These are phyloP conservation scores for Podila clonocystis DNA, from an alignment of 192 early-diverging fungal genomes.

Conservation along the genomic window DNA sequence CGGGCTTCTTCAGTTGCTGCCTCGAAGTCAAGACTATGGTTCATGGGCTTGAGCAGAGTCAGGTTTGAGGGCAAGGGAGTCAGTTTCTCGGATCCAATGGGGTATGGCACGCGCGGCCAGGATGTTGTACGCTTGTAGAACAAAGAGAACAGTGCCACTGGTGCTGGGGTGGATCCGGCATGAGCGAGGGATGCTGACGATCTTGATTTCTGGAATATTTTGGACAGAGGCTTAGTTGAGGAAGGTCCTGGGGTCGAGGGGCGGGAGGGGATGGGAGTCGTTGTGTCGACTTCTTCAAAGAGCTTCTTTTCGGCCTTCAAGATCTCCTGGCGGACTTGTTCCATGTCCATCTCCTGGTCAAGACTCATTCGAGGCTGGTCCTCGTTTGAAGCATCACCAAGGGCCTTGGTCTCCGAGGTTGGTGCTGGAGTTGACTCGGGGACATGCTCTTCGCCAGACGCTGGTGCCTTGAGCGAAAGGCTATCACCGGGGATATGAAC, in stretches of 20 bases:
- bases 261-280: constrained; percentile 30
- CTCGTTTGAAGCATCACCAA: constrained; percentile 5
- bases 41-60: constrained; percentile 52
- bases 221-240: constrained; percentile 26
- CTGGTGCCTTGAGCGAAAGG: constrained; percentile 33
- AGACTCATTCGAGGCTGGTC: constrained; percentile 42
- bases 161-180: constrained; percentile 9
- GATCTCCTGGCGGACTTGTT: constrained; percentile 36
- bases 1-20: constrained; percentile 56
- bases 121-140: constrained; percentile 57
- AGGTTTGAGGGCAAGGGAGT: constrained; percentile 56
- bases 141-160: constrained; percentile 50
- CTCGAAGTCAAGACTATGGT: constrained; percentile 58
- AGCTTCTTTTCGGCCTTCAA: constrained; percentile 41
- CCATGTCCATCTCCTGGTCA: constrained; percentile 51
- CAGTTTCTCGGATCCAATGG: constrained; percentile 42
- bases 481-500: constrained; percentile 49
- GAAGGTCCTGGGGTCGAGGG: constrained; percentile 25
- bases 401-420: neutral
- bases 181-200: constrained; percentile 5
- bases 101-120: constrained; percentile 20
- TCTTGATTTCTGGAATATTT: constrained; percentile 37
- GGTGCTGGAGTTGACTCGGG: neutral
- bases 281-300: constrained; percentile 25
- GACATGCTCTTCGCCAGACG: neutral